These are phyloP conservation scores for Hanseniaspora vineae DNA, from an alignment of 805 yeast genomes.

Conservation along the genomic window DNA sequence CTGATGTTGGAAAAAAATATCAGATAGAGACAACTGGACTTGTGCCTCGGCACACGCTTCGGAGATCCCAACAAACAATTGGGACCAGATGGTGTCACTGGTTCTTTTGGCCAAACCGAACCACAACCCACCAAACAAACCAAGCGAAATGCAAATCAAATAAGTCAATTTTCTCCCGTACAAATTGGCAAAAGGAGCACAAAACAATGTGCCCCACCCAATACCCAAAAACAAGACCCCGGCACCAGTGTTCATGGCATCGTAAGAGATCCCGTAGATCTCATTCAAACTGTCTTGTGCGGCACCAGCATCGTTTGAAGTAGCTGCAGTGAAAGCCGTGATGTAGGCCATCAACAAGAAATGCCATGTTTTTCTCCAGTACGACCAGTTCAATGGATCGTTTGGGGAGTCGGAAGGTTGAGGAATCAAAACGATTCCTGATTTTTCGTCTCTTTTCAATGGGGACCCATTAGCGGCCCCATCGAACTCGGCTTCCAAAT, in stretches of 20 bases:
- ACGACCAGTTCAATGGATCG: conserved; percentile 51
- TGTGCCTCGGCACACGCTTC: conserved; percentile 71
- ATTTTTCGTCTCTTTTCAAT: conserved; percentile 16
- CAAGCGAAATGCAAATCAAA: conserved; percentile 44
- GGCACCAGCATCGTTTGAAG: conserved; percentile 64
- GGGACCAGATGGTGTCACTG: conserved; percentile 62
- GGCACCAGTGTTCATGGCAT: conserved; percentile 66
- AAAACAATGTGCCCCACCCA: conserved; percentile 48
- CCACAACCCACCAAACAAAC: conserved; percentile 59
- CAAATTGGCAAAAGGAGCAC: conserved; percentile 56
- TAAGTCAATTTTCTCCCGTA: conserved; percentile 60
- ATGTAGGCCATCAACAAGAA: conserved; percentile 39
- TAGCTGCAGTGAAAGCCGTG: conserved; percentile 59
- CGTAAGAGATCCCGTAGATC: conserved; percentile 50
- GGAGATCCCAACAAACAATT: conserved; percentile 65
- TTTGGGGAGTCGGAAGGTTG: conserved; percentile 55
- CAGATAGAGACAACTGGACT: conserved; percentile 55
- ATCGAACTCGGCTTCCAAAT: neutral
- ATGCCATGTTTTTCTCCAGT: conserved; percentile 29
- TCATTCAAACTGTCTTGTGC: conserved; percentile 54
- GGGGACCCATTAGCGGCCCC: conserved; percentile 6
- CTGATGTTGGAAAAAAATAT: conserved; percentile 68
- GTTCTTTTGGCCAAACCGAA: conserved; percentile 44
- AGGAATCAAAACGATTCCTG: conserved; percentile 38
- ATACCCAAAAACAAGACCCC: conserved; percentile 64